Base-by-base conservation (phyloP, 2,329 filamentous ascomycete species). In the Pseudopyricularia cyperi region DNA sequence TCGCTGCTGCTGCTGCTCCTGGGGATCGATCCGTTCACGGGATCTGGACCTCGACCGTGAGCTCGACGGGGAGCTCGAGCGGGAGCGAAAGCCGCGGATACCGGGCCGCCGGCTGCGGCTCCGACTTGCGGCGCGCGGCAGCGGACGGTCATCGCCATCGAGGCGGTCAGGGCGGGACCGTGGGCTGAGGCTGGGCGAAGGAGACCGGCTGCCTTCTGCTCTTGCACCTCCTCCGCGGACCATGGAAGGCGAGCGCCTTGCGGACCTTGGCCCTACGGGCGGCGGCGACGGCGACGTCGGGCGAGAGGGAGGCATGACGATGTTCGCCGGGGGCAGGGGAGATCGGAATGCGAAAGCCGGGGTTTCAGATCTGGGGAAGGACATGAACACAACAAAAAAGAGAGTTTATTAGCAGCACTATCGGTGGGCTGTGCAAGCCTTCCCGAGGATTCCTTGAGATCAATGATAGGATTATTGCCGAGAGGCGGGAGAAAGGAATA, bases 231-330 rank as follows among this genome's bases (percentile, higher is more conserved):
- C 11, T 19, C 39, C 39, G 24, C 17, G 39, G 11, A 22, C 22
- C 2, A 5, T 17, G 14, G 39, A 44, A 19, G 22, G 11, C 15
- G 39, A 44, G 22, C 39, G 19, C 8, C n/a, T 6, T 22, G 17
- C 19, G 8, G n/a, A 2, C 37, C 22, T 12, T 4, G 28, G 5
- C 28, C 26, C 26, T 9, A 17, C 28, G 11, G 49, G 49, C 35
- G 49, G 30, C n/a, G 49, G 49, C 24, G 35, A 51, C 19, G 35
- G 49, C 17, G 49, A 51, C 7, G 49, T 33, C 24, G 34, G 26
- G 9, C 17, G 49, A n/a, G 26, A 30, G 49, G 24, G 28, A 3
- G 35, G 26, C 49, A 51, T 51, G 24, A 35, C 28, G 19, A n/a
- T 9, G n/a, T 28, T 30, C 28, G 28, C 28, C 28, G 28, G 28